These are phyloP conservation scores for Babesia ovis DNA, from an alignment of 169 alveolate species.

Conservation along the genomic window DNA sequence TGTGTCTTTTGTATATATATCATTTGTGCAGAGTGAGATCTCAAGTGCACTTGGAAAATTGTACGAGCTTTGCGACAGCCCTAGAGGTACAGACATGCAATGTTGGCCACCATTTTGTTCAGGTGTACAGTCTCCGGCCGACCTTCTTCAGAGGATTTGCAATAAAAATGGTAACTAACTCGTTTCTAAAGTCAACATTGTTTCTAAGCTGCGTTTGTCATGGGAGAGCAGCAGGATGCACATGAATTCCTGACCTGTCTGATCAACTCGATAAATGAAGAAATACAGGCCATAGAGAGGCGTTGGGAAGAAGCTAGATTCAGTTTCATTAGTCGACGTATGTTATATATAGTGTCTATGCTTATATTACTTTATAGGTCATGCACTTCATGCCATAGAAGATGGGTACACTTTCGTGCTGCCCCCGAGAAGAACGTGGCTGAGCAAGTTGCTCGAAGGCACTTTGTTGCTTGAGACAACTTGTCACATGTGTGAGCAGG, in stretches of 20 bases:
- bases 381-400: neutral
- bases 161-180: constrained; percentile 27
- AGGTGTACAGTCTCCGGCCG: constrained; percentile 57
- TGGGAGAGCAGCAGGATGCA: constrained; percentile 68
- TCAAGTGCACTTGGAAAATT: constrained; percentile 53
- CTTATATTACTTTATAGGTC: too few species aligned
- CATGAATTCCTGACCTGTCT: constrained; percentile 60
- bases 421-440: too few species aligned
- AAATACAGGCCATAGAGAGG: constrained; percentile 29
- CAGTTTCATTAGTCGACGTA: too few species aligned
- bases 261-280: constrained; percentile 53
- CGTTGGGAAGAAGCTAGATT: neutral
- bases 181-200: too few species aligned
- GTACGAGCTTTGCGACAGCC: constrained; percentile 30
- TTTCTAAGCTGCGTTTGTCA: constrained; percentile 25
- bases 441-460: constrained; percentile 53
- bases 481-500: constrained; percentile 45
- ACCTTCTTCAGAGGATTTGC: constrained; percentile 36
- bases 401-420: too few species aligned
- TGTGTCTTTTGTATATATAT: neutral
- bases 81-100: constrained; percentile 18
- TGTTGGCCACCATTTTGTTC: neutral
- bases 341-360: too few species aligned
- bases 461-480: constrained; percentile 39
- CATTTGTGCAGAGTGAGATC: constrained; percentile 20